These are phyloP conservation scores for Cenchrus fungigraminus DNA, from an alignment of 176 grass and related monocot species.

Conservation along the genomic window DNA sequence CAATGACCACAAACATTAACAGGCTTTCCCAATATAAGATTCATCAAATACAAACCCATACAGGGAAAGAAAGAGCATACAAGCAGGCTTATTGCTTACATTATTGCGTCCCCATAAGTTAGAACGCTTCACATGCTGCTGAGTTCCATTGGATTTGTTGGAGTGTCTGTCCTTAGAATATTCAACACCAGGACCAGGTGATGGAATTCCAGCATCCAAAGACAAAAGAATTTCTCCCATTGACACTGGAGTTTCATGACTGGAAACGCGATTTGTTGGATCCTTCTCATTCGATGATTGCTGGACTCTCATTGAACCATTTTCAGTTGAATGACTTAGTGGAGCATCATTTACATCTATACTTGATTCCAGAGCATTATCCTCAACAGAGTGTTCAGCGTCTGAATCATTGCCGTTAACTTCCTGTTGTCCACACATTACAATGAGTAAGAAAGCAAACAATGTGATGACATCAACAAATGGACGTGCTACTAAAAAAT, in stretches of 20 bases:
- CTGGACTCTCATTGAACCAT: slow-evolving; percentile 46
- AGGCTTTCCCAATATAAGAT: not conserved
- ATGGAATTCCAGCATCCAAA: slow-evolving; percentile 81
- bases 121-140: slow-evolving; percentile 62
- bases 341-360: slow-evolving; percentile 48
- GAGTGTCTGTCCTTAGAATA: slow-evolving; percentile 62
- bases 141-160: slow-evolving; percentile 75
- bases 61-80: slow-evolving; percentile 18
- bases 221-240: slow-evolving; percentile 99
- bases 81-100: slow-evolving; percentile 55
- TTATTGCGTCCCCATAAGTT: slow-evolving; percentile 86
- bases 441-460: slow-evolving; percentile 25
- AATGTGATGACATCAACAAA: slow-evolving; percentile 19
- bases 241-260: slow-evolving; percentile 68
- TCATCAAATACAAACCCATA: slow-evolving; percentile 38
- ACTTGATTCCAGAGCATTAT: slow-evolving; percentile 55
- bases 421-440: slow-evolving; percentile 55
- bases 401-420: slow-evolving; percentile 69
- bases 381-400: slow-evolving; percentile 49
- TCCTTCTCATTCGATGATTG: slow-evolving; percentile 55
- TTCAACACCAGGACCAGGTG: slow-evolving; percentile 65
- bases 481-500: slow-evolving; percentile 27
- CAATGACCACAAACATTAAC: slow-evolving; percentile 12
- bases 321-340: slow-evolving; percentile 45
- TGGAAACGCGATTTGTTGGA: slow-evolving; percentile 43